These are phyloP conservation scores for Neobulgaria alba DNA, from an alignment of 2,329 filamentous ascomycete species.

Conservation along the genomic window DNA sequence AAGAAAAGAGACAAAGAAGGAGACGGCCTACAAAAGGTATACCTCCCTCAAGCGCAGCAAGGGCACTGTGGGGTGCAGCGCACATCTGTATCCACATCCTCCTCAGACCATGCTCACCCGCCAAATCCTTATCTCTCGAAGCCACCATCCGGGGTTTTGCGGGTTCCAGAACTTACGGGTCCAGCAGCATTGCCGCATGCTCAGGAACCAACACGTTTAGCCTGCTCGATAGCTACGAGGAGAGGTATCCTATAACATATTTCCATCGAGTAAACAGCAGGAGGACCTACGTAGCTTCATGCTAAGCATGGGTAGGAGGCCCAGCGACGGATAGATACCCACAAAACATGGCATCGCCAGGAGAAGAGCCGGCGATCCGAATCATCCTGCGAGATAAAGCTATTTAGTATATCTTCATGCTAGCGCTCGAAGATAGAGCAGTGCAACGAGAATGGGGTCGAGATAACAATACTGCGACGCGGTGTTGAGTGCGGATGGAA, in stretches of 20 bases:
- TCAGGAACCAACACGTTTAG: constrained; percentile 1
- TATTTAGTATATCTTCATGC: too few relatives aligned
- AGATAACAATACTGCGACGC: too few relatives aligned
- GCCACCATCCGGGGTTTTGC: not conserved
- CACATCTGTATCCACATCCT: constrained; percentile 7
- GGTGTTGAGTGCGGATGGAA: too few relatives aligned
- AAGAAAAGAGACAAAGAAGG: constrained; percentile 7
- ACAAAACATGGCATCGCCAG: too few relatives aligned
- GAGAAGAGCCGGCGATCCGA: too few relatives aligned
- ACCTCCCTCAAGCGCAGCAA: constrained; percentile 2
- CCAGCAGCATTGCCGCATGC: not conserved
- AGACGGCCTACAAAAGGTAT: constrained; percentile 8
- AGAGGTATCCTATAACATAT: constrained; percentile 8
- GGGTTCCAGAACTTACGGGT: constrained; percentile 1
- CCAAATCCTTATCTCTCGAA: constrained; percentile 14
- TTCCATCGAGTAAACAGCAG: constrained; percentile 21
- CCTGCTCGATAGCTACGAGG: not conserved
- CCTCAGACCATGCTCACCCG: constrained; percentile 5
- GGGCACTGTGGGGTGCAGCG: constrained; percentile 22
- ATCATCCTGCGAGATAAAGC: too few relatives aligned
- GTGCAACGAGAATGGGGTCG: too few relatives aligned
- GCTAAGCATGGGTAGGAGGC: too few relatives aligned
- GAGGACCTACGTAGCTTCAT: too few relatives aligned
- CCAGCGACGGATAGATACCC: too few relatives aligned
- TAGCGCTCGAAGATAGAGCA: too few relatives aligned